Conservation (phyloP, 805 yeast genomes). For the Barnettozyma populi region DNA sequence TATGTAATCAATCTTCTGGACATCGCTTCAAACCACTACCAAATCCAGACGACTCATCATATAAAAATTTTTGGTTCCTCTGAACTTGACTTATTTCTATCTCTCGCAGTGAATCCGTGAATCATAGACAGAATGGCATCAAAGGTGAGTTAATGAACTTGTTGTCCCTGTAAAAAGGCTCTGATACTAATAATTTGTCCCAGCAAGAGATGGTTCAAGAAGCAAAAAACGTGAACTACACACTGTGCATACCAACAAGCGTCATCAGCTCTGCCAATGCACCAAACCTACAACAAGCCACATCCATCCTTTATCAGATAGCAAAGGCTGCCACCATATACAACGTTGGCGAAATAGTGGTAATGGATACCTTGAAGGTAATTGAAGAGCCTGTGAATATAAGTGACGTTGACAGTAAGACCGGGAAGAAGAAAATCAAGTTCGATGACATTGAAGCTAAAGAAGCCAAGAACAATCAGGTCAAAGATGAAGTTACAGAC, state of each 20-base stretch:
- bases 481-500: constrained; percentile 22
- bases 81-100: background rate
- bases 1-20: background rate
- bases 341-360: constrained; percentile 68
- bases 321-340: constrained; percentile 69
- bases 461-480: constrained; percentile 9
- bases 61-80: background rate
- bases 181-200: background rate
- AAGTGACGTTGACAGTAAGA: constrained; percentile 20
- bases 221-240: constrained; percentile 30
- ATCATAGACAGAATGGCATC: background rate
- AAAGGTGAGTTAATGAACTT: background rate
- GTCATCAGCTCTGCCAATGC: constrained; percentile 52
- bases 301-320: constrained; percentile 68
- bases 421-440: constrained; percentile 26
- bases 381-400: constrained; percentile 16
- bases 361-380: constrained; percentile 47
- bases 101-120: background rate
- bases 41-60: background rate
- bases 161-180: background rate
- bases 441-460: constrained; percentile 27
- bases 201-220: background rate
- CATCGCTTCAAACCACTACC: background rate
- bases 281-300: constrained; percentile 63
- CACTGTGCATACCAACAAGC: constrained; percentile 72